These are phyloP conservation scores for Zygosaccharomyces kombuchaensis DNA, from an alignment of 805 yeast species.

Conservation along the genomic window DNA sequence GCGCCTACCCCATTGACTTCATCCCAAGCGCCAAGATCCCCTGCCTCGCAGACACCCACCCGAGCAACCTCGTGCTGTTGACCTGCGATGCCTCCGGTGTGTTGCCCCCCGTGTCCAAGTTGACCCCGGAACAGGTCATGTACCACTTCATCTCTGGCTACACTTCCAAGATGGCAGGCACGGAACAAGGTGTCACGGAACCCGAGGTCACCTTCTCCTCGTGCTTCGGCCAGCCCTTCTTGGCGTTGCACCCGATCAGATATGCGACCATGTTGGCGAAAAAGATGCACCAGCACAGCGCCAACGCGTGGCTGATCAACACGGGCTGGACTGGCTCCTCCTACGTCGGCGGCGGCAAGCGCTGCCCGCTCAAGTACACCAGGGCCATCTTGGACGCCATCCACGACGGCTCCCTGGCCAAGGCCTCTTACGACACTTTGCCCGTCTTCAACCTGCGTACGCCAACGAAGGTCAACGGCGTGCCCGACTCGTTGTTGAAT, in stretches of 20 bases:
- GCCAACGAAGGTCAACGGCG: slow-evolving; percentile 72
- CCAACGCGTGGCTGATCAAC: slow-evolving; percentile 93
- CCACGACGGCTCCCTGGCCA: slow-evolving; percentile 81
- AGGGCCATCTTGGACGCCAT: slow-evolving; percentile 93
- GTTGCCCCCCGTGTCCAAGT: slow-evolving; percentile 91
- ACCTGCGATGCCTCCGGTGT: slow-evolving; percentile 99
- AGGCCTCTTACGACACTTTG: slow-evolving; percentile 77
- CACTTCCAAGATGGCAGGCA: slow-evolving; percentile 99
- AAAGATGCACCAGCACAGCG: slow-evolving; percentile 82
- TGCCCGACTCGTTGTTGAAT: slow-evolving; percentile 79
- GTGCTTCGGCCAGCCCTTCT: slow-evolving; percentile 98
- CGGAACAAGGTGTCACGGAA: slow-evolving; percentile 97
- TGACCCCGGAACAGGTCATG: slow-evolving; percentile 95
- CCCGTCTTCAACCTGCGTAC: slow-evolving; percentile 83
- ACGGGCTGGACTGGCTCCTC: slow-evolving; percentile 99
- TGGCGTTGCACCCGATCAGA: slow-evolving; percentile 96
- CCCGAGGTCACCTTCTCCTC: slow-evolving; percentile 98
- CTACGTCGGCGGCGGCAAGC: slow-evolving; percentile 87
- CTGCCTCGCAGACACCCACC: slow-evolving; percentile 84
- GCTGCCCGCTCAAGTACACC: slow-evolving; percentile 96
- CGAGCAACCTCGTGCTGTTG: slow-evolving; percentile 83
- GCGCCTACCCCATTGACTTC: slow-evolving; percentile 96
- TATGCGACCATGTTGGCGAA: slow-evolving; percentile 94
- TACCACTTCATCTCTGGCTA: slow-evolving; percentile 98
- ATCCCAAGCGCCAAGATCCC: slow-evolving; percentile 96